These are phyloP conservation scores for Fusarium sarcochroum DNA, from an alignment of 2,329 filamentous ascomycete species.

Conservation along the genomic window DNA sequence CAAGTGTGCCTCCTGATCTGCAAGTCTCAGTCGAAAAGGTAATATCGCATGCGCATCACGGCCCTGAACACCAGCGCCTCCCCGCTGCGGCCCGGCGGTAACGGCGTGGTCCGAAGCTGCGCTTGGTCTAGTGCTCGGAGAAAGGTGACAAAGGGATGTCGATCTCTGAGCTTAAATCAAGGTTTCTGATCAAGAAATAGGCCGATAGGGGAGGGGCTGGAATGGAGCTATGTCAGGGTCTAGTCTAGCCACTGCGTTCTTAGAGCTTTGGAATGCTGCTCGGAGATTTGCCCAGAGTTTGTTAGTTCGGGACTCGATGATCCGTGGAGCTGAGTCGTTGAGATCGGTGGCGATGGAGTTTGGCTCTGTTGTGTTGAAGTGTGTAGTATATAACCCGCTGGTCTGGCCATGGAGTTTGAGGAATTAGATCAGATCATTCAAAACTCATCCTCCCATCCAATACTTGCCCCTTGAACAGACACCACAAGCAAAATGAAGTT, in stretches of 20 bases:
- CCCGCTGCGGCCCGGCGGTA: conserved; percentile 31
- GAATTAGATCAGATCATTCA: not conserved
- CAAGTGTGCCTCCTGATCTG: not conserved
- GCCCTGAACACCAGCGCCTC: not conserved
- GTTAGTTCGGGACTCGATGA: conserved; percentile 3
- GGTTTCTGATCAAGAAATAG: not conserved
- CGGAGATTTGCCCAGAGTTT: conserved; percentile 8
- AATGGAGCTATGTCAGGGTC: conserved; percentile 12
- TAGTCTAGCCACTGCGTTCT: not conserved
- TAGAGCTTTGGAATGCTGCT: conserved; percentile 23
- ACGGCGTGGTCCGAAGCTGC: conserved; percentile 10
- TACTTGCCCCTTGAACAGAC: not conserved
- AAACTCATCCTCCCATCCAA: not conserved
- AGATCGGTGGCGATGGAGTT: conserved; percentile 9
- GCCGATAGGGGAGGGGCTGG: not conserved
- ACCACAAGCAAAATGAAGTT: conserved; percentile 32
- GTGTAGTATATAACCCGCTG: conserved; percentile 22
- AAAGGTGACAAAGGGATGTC: not conserved
- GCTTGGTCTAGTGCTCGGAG: conserved; percentile 14
- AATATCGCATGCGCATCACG: conserved; percentile 1
- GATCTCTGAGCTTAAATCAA: not conserved
- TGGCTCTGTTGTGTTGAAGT: not conserved
- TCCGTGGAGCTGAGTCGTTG: not conserved
- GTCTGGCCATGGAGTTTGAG: not conserved
- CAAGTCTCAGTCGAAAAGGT: conserved; percentile 7